These are phyloP conservation scores for Thecaphora frezii DNA, from an alignment of 1,284 basidiomycete species.

Conservation along the genomic window DNA sequence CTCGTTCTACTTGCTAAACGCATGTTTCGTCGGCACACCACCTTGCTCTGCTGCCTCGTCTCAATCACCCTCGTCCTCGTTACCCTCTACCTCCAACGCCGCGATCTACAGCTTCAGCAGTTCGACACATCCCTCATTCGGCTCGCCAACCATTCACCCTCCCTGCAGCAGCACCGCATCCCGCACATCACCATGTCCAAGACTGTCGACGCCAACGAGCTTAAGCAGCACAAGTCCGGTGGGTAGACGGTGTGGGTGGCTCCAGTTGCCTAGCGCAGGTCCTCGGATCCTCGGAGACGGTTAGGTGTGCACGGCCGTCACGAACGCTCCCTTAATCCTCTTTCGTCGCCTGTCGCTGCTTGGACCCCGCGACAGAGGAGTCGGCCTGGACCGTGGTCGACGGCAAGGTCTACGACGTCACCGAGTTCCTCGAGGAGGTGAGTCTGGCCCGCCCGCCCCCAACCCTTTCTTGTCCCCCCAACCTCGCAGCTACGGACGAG, in stretches of 20 bases:
- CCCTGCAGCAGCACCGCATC: neutral
- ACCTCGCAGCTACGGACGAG: too few species aligned
- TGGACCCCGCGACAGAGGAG: slow-evolving; percentile 31
- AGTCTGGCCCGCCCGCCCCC: too few species aligned
- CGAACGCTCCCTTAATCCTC: neutral
- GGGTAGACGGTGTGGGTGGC: slow-evolving; percentile 6
- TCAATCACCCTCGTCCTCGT: too few species aligned
- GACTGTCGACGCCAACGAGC: slow-evolving; percentile 37
- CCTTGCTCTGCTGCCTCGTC: too few species aligned
- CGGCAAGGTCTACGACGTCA: slow-evolving; percentile 57
- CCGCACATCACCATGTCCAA: slow-evolving; percentile 28
- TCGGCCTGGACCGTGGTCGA: slow-evolving; percentile 57
- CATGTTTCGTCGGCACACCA: too few species aligned
- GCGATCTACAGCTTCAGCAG: too few species aligned
- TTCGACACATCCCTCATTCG: slow-evolving; percentile 1
- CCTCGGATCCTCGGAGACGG: too few species aligned
- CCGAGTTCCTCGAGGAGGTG: slow-evolving; percentile 56
- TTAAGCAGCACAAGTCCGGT: slow-evolving; percentile 52
- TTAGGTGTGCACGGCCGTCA: too few species aligned
- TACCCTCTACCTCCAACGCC: too few species aligned
- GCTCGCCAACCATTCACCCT: slow-evolving; percentile 5
- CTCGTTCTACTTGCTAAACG: too few species aligned
- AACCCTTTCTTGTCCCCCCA: too few species aligned
- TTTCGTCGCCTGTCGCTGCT: neutral
- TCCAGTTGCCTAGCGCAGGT: too few species aligned